phyloP scores from a whole-genome alignment of 352 stramenopile genomes.

The Globisporangium acanthophoron region DNA sequence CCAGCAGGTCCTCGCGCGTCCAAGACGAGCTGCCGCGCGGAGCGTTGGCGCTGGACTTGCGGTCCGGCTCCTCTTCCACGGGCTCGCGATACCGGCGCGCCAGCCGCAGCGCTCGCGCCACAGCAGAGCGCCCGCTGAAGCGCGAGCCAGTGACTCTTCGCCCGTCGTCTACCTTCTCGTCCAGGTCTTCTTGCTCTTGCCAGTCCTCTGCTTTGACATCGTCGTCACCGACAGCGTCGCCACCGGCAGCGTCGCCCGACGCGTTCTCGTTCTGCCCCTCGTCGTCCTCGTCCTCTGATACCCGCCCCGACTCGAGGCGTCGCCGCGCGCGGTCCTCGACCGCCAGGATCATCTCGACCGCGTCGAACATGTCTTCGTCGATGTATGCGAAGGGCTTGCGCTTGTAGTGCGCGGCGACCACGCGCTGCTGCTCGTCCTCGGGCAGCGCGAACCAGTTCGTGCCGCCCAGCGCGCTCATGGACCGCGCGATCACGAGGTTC shows the following conservation, averaged over 20 bases:
- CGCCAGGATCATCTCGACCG: constrained; percentile 10
- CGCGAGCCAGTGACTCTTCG: background rate
- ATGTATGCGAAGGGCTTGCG: constrained; percentile 15
- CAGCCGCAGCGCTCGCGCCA: background rate
- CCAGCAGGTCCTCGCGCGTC: constrained; percentile 7
- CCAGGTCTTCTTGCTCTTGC: background rate
- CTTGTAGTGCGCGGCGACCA: constrained; percentile 13
- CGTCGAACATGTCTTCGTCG: constrained; percentile 14
- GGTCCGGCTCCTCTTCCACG: background rate
- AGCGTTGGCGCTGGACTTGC: background rate
- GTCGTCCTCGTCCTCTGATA: background rate
- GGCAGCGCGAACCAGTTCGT: constrained; percentile 10
- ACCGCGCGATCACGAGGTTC: constrained; percentile 11
- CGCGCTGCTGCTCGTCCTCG: constrained; percentile 4
- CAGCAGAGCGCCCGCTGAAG: background rate
- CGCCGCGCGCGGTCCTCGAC: constrained; percentile 6
- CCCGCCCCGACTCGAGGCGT: background rate
- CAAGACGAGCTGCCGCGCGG: constrained; percentile 4
- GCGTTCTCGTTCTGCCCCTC: background rate
- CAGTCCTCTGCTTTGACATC: background rate
- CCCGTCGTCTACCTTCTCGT: background rate
- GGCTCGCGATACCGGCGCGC: background rate
- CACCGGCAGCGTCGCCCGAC: background rate
- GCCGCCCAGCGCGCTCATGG: constrained; percentile 10
- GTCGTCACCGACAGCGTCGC: background rate